phyloP scores from a whole-genome alignment of 306 rosid genomes.

The Begonia loranthoides region DNA sequence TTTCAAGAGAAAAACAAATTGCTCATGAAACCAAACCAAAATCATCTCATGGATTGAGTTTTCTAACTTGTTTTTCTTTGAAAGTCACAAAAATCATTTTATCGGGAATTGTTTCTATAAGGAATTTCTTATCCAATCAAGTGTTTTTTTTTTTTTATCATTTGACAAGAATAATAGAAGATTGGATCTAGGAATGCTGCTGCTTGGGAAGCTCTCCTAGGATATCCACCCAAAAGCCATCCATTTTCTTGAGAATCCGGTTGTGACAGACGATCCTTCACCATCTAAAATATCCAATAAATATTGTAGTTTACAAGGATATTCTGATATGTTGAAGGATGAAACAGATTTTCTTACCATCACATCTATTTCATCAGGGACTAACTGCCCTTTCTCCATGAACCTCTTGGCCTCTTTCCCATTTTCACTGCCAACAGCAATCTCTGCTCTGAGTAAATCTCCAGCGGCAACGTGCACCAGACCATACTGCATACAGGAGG shows the following conservation, averaged over 20 bases:
- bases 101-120: not conserved
- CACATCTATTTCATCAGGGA: slow-evolving; percentile 82
- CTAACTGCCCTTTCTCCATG: slow-evolving; percentile 83
- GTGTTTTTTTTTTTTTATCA: not conserved
- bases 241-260: slow-evolving; percentile 63
- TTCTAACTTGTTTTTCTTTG: too few species aligned
- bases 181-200: slow-evolving; percentile 22
- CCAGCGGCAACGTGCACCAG: slow-evolving; percentile 94
- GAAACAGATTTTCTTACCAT: slow-evolving; percentile 28
- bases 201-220: slow-evolving; percentile 93
- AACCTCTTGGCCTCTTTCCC: slow-evolving; percentile 64
- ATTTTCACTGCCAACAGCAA: slow-evolving; percentile 64
- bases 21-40: too few species aligned
- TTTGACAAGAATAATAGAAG: not conserved
- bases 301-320: not conserved
- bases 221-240: slow-evolving; percentile 96
- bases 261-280: slow-evolving; percentile 58
- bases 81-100: too few species aligned
- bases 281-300: slow-evolving; percentile 46
- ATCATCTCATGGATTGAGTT: too few species aligned
- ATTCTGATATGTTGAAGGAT: slow-evolving; percentile 15
- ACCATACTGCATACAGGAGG: slow-evolving; percentile 59
- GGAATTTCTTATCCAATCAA: slow-evolving; percentile 3
- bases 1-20: too few species aligned
- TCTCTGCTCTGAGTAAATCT: slow-evolving; percentile 85